Conservation (phyloP, 345 rosid genomes). For the Pistacia atlantica region DNA sequence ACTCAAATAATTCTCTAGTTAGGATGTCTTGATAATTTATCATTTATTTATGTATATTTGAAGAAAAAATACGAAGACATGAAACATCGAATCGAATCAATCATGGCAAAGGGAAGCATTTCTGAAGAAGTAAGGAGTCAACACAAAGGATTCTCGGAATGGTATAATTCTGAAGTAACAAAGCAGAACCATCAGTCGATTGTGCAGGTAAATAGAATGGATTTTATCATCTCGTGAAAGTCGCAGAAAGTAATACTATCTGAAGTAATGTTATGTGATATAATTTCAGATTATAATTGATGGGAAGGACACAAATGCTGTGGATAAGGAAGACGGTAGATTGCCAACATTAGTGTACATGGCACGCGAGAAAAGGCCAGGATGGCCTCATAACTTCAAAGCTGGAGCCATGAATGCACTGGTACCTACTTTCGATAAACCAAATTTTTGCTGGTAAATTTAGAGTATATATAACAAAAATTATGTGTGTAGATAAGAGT, state of each 20-base stretch:
- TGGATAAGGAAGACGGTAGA: conserved; percentile 34
- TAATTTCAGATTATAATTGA: conserved; percentile 28
- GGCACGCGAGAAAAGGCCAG: conserved; percentile 50
- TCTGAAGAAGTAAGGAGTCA: conserved; percentile 21
- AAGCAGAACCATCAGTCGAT: conserved; percentile 37
- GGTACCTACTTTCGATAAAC: conserved; percentile 22
- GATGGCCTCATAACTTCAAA: conserved; percentile 46
- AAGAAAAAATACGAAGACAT: conserved; percentile 29
- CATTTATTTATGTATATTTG: background rate
- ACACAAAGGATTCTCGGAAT: conserved; percentile 41
- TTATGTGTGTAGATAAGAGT: conserved; percentile 43
- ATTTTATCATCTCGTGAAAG: too few relatives aligned
- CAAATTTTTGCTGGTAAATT: background rate
- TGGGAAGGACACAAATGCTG: conserved; percentile 27
- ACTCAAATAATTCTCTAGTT: too few relatives aligned
- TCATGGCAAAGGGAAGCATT: conserved; percentile 21
- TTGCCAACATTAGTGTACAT: conserved; percentile 48
- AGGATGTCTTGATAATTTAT: background rate
- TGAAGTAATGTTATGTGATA: background rate
- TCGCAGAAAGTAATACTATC: too few relatives aligned
- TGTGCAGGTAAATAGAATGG: conserved; percentile 23
- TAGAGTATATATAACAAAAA: background rate
- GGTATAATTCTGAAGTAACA: conserved; percentile 20
- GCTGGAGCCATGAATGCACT: conserved; percentile 61
- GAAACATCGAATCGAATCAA: conserved; percentile 29